phyloP scores from a whole-genome alignment of 148 eudicot species.

The Rhododendron griersonianum region DNA sequence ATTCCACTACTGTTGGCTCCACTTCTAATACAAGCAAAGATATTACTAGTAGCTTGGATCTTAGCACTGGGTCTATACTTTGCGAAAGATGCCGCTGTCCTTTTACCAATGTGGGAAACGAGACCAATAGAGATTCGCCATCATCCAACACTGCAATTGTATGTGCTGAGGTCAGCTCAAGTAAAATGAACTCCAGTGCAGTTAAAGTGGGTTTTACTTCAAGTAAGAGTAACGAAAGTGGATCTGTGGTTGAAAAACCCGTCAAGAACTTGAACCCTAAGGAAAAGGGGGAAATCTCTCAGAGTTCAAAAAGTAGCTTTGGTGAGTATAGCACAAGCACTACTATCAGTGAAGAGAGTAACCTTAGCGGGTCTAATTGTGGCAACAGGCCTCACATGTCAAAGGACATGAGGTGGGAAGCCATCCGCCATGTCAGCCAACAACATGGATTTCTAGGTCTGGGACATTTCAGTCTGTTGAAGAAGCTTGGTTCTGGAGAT shows the following conservation, averaged over 20 bases:
- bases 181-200: slow-evolving; percentile 28
- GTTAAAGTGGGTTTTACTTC: slow-evolving; percentile 31
- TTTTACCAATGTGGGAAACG: slow-evolving; percentile 45
- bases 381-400: slow-evolving; percentile 95
- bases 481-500: slow-evolving; percentile 96
- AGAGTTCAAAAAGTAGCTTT: slow-evolving; percentile 74
- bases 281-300: slow-evolving; percentile 60
- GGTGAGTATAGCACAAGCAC: slow-evolving; percentile 78
- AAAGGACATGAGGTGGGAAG: slow-evolving; percentile 83
- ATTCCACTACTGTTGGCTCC: slow-evolving; percentile 21
- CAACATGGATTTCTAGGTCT: slow-evolving; percentile 67
- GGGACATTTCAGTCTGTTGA: slow-evolving; percentile 72
- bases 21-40: slow-evolving; percentile 29
- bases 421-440: slow-evolving; percentile 53
- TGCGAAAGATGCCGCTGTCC: slow-evolving; percentile 84
- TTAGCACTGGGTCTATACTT: slow-evolving; percentile 41
- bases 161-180: slow-evolving; percentile 31
- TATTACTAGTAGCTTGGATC: slow-evolving; percentile 30
- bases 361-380: slow-evolving; percentile 61
- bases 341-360: slow-evolving; percentile 77
- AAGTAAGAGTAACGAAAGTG: slow-evolving; percentile 20
- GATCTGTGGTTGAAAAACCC: slow-evolving; percentile 29
- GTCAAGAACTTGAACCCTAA: slow-evolving; percentile 30
- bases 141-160: slow-evolving; percentile 25
- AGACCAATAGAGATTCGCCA: slow-evolving; percentile 33